Conservation (phyloP, 208 protist species). For the Acanthamoeba triangularis region DNA sequence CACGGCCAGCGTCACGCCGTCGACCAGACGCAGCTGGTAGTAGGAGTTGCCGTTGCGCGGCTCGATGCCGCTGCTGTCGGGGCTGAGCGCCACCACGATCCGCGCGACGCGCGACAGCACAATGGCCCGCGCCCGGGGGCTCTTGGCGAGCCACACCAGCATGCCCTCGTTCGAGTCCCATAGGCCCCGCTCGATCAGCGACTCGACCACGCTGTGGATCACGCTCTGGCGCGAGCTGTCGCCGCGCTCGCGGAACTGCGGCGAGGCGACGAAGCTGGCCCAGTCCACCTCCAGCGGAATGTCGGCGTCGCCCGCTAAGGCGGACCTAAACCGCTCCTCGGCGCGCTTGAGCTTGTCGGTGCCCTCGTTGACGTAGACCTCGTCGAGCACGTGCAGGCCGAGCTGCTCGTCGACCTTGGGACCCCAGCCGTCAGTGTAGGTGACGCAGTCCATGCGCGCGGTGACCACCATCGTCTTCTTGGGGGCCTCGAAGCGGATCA, state of each 20-base stretch:
- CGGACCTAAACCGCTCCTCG: background rate
- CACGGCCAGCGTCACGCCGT: background rate
- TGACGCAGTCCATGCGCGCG: conserved; percentile 10
- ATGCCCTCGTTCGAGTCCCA: background rate
- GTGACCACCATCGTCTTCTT: background rate
- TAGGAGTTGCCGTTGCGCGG: background rate
- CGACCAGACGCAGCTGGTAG: background rate
- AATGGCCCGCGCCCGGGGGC: background rate
- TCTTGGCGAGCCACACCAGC: background rate
- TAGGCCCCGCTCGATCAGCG: background rate
- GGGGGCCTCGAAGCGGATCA: background rate
- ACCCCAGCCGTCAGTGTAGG: conserved; percentile 31
- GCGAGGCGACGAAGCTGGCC: background rate
- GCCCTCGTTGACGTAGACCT: background rate
- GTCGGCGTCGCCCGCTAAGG: background rate
- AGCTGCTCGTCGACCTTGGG: conserved; percentile 33
- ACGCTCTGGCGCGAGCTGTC: conserved; percentile 7
- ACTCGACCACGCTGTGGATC: background rate
- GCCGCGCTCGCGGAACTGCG: background rate
- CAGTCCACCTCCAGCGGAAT: background rate
- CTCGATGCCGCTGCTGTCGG: background rate
- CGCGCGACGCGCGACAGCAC: background rate
- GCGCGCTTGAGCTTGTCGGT: background rate
- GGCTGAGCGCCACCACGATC: conserved; percentile 23
- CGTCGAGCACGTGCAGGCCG: conserved; percentile 18